phyloP scores from a whole-genome alignment of 305 asterid genomes.

The Fraxinus latifolia region DNA sequence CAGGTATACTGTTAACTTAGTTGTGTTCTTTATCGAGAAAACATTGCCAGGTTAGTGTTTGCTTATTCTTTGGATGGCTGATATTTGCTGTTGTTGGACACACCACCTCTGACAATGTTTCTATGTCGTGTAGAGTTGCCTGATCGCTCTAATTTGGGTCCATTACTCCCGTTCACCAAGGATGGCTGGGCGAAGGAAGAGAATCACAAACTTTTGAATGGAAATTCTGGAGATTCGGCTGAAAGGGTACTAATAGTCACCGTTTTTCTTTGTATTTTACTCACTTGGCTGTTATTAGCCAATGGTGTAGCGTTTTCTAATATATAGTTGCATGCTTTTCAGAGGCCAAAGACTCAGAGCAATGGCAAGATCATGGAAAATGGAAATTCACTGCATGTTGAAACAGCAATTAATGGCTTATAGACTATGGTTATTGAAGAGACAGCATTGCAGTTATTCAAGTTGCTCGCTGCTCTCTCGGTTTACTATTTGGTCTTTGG shows the following conservation, averaged over 20 bases:
- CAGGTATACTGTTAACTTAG: conserved; percentile 95
- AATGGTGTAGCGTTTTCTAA: background rate
- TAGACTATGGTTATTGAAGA: conserved; percentile 24
- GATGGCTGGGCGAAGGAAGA: conserved; percentile 61
- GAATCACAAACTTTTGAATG: conserved; percentile 60
- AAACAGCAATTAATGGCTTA: conserved; percentile 64
- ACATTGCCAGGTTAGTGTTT: conserved; percentile 53
- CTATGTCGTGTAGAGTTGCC: conserved; percentile 46
- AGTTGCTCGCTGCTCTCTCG: conserved; percentile 14
- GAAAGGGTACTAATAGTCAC: conserved; percentile 55
- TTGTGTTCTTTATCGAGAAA: conserved; percentile 88
- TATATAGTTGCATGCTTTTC: conserved; percentile 7
- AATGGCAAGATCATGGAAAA: conserved; percentile 49
- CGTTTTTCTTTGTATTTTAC: background rate
- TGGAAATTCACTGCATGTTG: conserved; percentile 58
- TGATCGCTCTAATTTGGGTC: conserved; percentile 53
- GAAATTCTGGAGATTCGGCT: conserved; percentile 60
- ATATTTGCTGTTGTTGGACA: background rate
- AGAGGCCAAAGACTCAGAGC: conserved; percentile 48
- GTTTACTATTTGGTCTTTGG: background rate
- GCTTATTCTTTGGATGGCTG: background rate
- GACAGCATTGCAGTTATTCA: conserved; percentile 7
- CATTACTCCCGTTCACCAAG: conserved; percentile 65
- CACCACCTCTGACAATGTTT: background rate
- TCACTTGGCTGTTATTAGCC: background rate